Percentiles rank a stretch among this genome's conserved stretches.
Evolutionary conservation across 805 yeast species (phyloP).

Genomic region (Hanseniaspora meyeri): DNA sequence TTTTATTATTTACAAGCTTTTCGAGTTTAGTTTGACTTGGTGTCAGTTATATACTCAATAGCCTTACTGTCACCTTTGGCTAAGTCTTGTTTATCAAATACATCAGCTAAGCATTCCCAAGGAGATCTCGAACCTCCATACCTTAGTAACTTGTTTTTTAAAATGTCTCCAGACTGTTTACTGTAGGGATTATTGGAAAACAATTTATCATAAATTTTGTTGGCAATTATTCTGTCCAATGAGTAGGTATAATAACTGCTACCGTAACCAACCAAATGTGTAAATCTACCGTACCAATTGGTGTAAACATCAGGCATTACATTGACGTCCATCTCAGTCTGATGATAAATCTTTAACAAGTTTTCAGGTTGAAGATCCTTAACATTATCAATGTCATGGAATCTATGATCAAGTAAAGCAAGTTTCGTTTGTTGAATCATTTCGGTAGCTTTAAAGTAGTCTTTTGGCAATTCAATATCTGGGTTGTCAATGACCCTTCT

Average conservation of each 20-base stretch:
- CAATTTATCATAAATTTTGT: conserved; percentile 64
- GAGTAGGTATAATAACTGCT: conserved; percentile 86
- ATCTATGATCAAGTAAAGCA: conserved; percentile 75
- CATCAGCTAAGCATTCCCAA: conserved; percentile 73
- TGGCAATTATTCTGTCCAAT: conserved; percentile 84
- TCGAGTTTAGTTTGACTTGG: conserved; percentile 12
- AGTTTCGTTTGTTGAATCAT: conserved; percentile 66
- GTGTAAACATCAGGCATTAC: conserved; percentile 59
- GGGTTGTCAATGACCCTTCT: conserved; percentile 40
- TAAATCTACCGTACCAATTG: conserved; percentile 88
- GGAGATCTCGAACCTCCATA: conserved; percentile 96
- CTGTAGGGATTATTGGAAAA: conserved; percentile 62
- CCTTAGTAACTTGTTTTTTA: conserved; percentile 53
- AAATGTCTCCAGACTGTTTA: conserved; percentile 61
- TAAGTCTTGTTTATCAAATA: conserved; percentile 51
- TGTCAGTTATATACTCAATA: conserved; percentile 43
- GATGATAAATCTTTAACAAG: conserved; percentile 39
- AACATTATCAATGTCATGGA: conserved; percentile 40
- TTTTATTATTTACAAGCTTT: not conserved
- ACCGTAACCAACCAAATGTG: conserved; percentile 87
- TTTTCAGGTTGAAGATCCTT: conserved; percentile 42
- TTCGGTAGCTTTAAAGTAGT: conserved; percentile 30
- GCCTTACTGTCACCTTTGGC: conserved; percentile 58
- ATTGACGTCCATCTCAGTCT: conserved; percentile 44
- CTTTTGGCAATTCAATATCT: conserved; percentile 12